phyloP scores from a whole-genome alignment of 2,329 filamentous ascomycete species.

The Rutstroemia sp. region DNA sequence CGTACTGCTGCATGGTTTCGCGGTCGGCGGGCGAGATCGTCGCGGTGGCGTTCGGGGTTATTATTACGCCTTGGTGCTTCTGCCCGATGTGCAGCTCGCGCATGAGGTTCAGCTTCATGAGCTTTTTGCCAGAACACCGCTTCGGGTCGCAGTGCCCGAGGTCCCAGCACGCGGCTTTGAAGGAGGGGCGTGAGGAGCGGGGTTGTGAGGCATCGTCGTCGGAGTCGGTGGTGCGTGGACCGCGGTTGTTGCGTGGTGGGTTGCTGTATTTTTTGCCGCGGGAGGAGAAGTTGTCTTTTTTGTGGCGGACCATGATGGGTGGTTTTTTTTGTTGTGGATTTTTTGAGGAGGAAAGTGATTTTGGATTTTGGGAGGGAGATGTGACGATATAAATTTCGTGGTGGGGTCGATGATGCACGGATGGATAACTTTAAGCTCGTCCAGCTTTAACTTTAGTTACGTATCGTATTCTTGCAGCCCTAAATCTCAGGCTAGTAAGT shows the following conservation, averaged over 20 bases:
- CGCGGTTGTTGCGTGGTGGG: slow-evolving; percentile 40
- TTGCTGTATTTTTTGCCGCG: slow-evolving; percentile 62
- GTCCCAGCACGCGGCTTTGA: slow-evolving; percentile 97
- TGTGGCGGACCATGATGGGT: slow-evolving; percentile 77
- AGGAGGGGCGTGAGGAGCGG: slow-evolving; percentile 42
- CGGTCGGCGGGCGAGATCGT: slow-evolving; percentile 77
- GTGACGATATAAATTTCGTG: slow-evolving; percentile 1
- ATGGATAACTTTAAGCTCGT: no score
- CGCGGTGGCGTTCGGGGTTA: slow-evolving; percentile 88
- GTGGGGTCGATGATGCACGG: neutral
- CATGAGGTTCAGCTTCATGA: slow-evolving; percentile 91
- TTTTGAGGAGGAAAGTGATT: neutral
- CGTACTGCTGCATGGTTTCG: slow-evolving; percentile 76
- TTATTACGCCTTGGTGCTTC: slow-evolving; percentile 84
- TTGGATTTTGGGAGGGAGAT: neutral
- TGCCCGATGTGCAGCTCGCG: slow-evolving; percentile 86
- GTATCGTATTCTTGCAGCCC: neutral
- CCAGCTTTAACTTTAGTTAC: neutral
- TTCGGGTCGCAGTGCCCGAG: slow-evolving; percentile 96
- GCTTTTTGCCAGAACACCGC: slow-evolving; percentile 87
- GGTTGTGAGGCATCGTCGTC: slow-evolving; percentile 35
- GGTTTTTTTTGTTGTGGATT: slow-evolving; percentile 5
- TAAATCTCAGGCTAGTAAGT: slow-evolving; percentile 1
- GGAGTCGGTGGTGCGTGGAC: slow-evolving; percentile 39
- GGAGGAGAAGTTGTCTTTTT: slow-evolving; percentile 72